Evolutionary conservation across 768 basidiomycete genomes (phyloP), one percentile per base, ranked within the genome.

Genomic region (Ramaria sp.): DNA sequence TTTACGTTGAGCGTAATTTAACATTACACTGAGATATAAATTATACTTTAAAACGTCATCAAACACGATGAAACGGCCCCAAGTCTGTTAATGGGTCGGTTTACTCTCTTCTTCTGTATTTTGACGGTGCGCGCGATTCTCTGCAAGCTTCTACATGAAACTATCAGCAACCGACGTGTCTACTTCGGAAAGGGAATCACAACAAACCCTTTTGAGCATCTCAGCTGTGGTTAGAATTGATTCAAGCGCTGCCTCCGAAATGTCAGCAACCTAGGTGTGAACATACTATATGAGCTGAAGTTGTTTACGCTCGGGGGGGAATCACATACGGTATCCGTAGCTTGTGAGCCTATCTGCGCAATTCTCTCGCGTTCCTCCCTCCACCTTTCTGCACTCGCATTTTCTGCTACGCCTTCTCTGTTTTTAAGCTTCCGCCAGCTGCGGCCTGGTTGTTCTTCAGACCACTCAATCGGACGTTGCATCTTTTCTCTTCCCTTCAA

Each of bases 241-340:
- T 43, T 84, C 83, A 16, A 88, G 74, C 0, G 83, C 81, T 15
- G 75, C 72, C 63, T 87, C 85, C 2, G 84, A 84, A 56, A 85
- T 62, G 49, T 84, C 82, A 7, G 69, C 67, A 69, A 82, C 75
- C 85, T 83, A 32, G 30, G 30, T 32, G 56, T 4, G 34, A 39
- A 34, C 41, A 32, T 20, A 15, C 15, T 65, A 72, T 57, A 42
- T 81, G 79, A 36, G 72, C 71, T 43, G 79, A 64, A 43, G 61
- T 65, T 67, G 64, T 22, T 61, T 59, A 13, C 67, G 65, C 48
- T 60, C 61, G 50, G 58, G 61, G 24, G 60, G 53, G n/a, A 65
- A 49, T 47, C 61, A 56, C 53, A 61, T 22, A 28, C 61, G 55
- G 52, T 61, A 47, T 57, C 78, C 20, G 71, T 67, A 28, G 79